Evolutionary conservation across 257 asterid species (phyloP).

Genomic region (Cruciata laevipes): DNA sequence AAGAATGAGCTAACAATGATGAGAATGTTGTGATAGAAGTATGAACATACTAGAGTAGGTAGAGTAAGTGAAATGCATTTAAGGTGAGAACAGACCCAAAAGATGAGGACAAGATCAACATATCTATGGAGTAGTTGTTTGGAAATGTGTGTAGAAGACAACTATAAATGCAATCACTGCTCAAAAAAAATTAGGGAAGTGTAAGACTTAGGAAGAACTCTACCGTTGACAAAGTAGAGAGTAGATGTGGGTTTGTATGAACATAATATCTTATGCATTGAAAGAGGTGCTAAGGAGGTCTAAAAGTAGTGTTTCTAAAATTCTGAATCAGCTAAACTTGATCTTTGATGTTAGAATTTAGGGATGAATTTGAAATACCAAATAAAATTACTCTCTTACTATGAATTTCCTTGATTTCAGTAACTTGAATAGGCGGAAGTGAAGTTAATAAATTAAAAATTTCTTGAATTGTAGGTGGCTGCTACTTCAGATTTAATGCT

Average conservation of each 20-base stretch:
- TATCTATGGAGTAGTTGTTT: background rate
- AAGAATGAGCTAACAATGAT: background rate
- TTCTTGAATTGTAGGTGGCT: constrained; percentile 51
- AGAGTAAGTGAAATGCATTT: constrained; percentile 1
- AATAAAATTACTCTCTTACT: background rate
- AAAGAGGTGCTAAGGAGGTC: background rate
- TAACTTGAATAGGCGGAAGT: background rate
- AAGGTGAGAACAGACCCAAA: background rate
- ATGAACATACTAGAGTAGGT: background rate
- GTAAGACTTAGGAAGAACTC: background rate
- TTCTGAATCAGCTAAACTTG: background rate
- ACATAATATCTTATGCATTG: background rate
- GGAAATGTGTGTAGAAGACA: background rate
- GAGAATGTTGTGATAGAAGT: background rate
- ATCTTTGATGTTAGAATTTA: background rate
- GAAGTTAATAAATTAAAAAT: constrained; percentile 7
- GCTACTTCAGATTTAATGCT: constrained; percentile 84
- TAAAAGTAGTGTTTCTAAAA: background rate
- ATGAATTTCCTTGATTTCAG: background rate
- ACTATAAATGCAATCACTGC: background rate
- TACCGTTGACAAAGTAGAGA: background rate
- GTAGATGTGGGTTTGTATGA: background rate
- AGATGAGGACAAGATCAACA: background rate
- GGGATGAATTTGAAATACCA: background rate
- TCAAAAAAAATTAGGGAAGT: background rate